A percentile compares a stretch with the other conserved stretches of the same genome.
Conservation (phyloP, 2,329 filamentous ascomycete species). For the Tolypocladium endophyticum region DNA sequence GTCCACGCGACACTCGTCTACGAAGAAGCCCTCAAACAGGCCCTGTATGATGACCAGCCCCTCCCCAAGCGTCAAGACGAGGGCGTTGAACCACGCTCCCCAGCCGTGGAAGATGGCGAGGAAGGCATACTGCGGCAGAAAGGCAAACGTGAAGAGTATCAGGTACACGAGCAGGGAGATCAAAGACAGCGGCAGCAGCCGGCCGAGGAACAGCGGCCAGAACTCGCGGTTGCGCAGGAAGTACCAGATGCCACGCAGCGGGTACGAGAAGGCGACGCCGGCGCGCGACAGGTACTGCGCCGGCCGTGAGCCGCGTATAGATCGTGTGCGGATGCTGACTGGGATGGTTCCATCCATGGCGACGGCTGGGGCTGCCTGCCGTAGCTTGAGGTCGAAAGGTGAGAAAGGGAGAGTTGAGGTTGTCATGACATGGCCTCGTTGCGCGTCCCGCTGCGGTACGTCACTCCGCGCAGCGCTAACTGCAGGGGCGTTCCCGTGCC, state of each 20-base stretch:
- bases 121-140: slow-evolving; percentile 81
- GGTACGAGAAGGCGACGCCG: slow-evolving; percentile 39
- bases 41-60: slow-evolving; percentile 59
- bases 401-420: neutral
- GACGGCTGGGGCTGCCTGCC: neutral
- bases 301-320: slow-evolving; percentile 17
- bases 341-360: slow-evolving; percentile 5
- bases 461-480: neutral
- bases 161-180: slow-evolving; percentile 75
- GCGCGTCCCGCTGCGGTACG: neutral
- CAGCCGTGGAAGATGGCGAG: slow-evolving; percentile 80
- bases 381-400: neutral
- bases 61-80: slow-evolving; percentile 78
- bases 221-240: slow-evolving; percentile 68
- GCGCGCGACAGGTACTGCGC: slow-evolving; percentile 32
- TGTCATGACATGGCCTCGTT: neutral
- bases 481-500: neutral
- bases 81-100: slow-evolving; percentile 82
- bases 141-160: slow-evolving; percentile 81
- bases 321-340: slow-evolving; percentile 2
- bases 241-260: slow-evolving; percentile 68
- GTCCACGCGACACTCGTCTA: slow-evolving; percentile 68
- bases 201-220: slow-evolving; percentile 68
- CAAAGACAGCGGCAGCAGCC: slow-evolving; percentile 70
- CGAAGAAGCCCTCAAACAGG: slow-evolving; percentile 72